Evolutionary conservation across 331 rosid species (phyloP).

Genomic region (Ulmus americana): DNA sequence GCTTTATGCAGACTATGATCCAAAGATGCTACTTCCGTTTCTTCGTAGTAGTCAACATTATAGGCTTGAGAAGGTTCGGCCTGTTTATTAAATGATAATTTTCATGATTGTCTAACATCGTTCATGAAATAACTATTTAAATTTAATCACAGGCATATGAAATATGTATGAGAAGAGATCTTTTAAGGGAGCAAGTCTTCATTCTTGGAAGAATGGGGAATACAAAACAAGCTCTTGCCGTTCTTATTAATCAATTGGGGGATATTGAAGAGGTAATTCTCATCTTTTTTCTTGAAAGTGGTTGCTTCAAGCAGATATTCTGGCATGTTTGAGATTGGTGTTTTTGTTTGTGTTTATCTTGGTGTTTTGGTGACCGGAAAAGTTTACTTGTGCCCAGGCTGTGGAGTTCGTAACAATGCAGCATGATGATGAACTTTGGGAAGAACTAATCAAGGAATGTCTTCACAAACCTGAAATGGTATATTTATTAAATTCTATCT

Average conservation of each 20-base stretch:
- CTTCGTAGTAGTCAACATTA: conserved; percentile 97
- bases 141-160: conserved; percentile 75
- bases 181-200: conserved; percentile 83
- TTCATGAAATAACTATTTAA: conserved; percentile 20
- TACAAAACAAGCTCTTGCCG: conserved; percentile 73
- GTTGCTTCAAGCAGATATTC: conserved; percentile 20
- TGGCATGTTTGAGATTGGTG: conserved; percentile 10
- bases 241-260: conserved; percentile 76
- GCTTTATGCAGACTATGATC: conserved; percentile 89
- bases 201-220: conserved; percentile 98
- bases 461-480: conserved; percentile 92
- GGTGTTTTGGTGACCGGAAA: background rate
- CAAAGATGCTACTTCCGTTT: conserved; percentile 86
- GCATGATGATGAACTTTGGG: conserved; percentile 88
- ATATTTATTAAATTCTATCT: background rate
- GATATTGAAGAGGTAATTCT: conserved; percentile 85
- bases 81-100: conserved; percentile 21
- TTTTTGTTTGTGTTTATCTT: conserved; percentile 6
- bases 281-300: conserved; percentile 21
- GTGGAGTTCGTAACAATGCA: conserved; percentile 78
- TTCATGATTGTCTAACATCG: conserved; percentile 10
- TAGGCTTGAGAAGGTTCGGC: conserved; percentile 85
- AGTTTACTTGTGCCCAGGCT: conserved; percentile 43
- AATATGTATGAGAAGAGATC: conserved; percentile 57
- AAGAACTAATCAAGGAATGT: conserved; percentile 71